Evolutionary conservation across 2,329 filamentous ascomycete genomes (phyloP).

Genomic region (Phialemonium atrogriseum): DNA sequence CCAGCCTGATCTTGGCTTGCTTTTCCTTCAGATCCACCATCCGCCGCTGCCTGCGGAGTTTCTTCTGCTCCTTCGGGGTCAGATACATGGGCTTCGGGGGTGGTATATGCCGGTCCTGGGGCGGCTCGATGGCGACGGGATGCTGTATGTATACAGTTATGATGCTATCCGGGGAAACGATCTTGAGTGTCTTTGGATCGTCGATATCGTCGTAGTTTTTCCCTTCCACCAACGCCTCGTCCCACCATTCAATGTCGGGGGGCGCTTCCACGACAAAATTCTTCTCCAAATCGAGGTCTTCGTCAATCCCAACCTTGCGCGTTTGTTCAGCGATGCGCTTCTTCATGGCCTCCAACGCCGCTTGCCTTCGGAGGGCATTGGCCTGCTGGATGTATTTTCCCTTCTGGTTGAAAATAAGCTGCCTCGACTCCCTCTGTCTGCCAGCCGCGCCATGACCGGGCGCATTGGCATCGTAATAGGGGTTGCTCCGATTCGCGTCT

Average conservation of each 20-base stretch:
- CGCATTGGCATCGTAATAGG: conserved; percentile 70
- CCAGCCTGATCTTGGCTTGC: conserved; percentile 90
- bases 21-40: conserved; percentile 93
- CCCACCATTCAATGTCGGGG: conserved; percentile 95
- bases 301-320: conserved; percentile 86
- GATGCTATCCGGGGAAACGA: conserved; percentile 72
- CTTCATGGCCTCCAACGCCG: conserved; percentile 88
- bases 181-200: conserved; percentile 57
- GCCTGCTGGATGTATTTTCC: conserved; percentile 97
- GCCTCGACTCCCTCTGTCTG: conserved; percentile 62
- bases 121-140: conserved; percentile 81
- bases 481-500: conserved; percentile 47
- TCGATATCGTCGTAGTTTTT: conserved; percentile 66
- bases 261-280: conserved; percentile 78
- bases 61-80: conserved; percentile 83
- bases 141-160: conserved; percentile 90
- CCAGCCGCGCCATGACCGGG: conserved; percentile 47
- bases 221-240: conserved; percentile 75
- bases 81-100: conserved; percentile 84
- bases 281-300: conserved; percentile 82
- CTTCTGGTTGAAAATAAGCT: conserved; percentile 85
- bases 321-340: conserved; percentile 82
- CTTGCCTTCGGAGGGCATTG: conserved; percentile 79
- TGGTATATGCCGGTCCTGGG: conserved; percentile 76
- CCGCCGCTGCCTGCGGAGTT: conserved; percentile 79